Evolutionary conservation across 1,139 yeast species (phyloP), one percentile per base, ranked within the genome.

Genomic region (Citeromyces siamensis): DNA sequence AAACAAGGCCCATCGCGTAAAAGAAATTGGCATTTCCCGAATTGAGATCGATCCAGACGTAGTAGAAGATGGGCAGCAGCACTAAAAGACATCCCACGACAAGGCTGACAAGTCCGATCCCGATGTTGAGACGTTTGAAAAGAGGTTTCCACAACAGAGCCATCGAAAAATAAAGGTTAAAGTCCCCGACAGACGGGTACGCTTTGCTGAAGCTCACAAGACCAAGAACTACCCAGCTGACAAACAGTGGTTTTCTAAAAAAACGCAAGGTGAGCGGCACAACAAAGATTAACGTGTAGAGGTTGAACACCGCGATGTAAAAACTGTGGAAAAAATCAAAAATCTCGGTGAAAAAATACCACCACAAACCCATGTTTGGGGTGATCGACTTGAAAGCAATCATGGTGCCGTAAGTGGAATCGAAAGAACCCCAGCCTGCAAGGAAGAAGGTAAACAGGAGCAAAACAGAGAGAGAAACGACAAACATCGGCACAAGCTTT

Each of bases 311-410:
- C 8, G 86, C 78, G 32, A 79, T 62, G 61, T 83, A 90, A 53
- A 90, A 86, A 13, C 85, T 77, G 20, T 81, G 70, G 64, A 90
- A 90, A 51, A 77, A 83, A 39, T 80, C 93, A 59, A 90, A 90
- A 77, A 90, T 83, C 55, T 90, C 98, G 20, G 93, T 81, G 62
- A 90, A 90, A 48, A 88, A 75, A 60, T 90, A 90, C 99, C 99
- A 90, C 99, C 99, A 90, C 29, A 90, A 64, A 0, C 98, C 98
- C 44, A 90, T 59, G 55, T 86, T 86, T 17, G 95, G 95, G 5
- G 75, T 66, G 44, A 85, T 72, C 44, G 84, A 85, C 35, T 67
- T 66, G 48, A 83, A 78, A 23, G 65, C 59, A 6, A 85, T 50
- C 7, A 74, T 60, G 0, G 78, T 67, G 12, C 79, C 75, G 50